Evolutionary conservation across 1,284 basidiomycete genomes (phyloP).

Genomic region (Melanopsichium pennsylvanicum): DNA sequence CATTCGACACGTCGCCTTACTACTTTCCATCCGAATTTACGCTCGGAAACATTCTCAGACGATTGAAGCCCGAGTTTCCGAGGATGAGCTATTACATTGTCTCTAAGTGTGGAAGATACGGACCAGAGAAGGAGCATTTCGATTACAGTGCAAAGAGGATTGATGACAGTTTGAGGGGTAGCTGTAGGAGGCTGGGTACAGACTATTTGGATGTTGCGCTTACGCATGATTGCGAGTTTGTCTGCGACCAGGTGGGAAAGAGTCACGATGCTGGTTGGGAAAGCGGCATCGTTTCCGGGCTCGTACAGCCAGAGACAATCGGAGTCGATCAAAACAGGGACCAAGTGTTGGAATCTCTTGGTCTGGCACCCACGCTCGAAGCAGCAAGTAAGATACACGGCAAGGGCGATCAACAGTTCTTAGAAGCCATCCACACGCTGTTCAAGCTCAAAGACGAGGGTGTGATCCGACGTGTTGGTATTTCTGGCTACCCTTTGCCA

Average conservation of each 20-base stretch:
- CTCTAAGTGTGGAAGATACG: constrained; percentile 95
- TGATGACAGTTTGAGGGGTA: constrained; percentile 75
- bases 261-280: constrained; percentile 44
- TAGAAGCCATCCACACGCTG: constrained; percentile 78
- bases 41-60: constrained; percentile 72
- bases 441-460: constrained; percentile 81
- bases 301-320: constrained; percentile 16
- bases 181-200: constrained; percentile 78
- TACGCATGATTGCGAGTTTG: constrained; percentile 91
- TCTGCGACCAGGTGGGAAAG: constrained; percentile 73
- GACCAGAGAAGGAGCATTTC: constrained; percentile 72
- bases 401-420: constrained; percentile 79
- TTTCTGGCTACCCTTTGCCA: constrained; percentile 89
- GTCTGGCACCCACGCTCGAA: constrained; percentile 66
- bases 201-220: constrained; percentile 68
- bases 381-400: constrained; percentile 74
- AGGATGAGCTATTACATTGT: constrained; percentile 67
- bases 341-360: constrained; percentile 46
- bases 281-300: constrained; percentile 42
- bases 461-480: constrained; percentile 79
- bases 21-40: constrained; percentile 91
- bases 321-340: constrained; percentile 13
- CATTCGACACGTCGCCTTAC: constrained; percentile 82
- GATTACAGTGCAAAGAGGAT: constrained; percentile 81
- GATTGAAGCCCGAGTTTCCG: constrained; percentile 55